Evolutionary conservation across 2,329 filamentous ascomycete species (phyloP).

Genomic region (Camptophora hylomeconis): DNA sequence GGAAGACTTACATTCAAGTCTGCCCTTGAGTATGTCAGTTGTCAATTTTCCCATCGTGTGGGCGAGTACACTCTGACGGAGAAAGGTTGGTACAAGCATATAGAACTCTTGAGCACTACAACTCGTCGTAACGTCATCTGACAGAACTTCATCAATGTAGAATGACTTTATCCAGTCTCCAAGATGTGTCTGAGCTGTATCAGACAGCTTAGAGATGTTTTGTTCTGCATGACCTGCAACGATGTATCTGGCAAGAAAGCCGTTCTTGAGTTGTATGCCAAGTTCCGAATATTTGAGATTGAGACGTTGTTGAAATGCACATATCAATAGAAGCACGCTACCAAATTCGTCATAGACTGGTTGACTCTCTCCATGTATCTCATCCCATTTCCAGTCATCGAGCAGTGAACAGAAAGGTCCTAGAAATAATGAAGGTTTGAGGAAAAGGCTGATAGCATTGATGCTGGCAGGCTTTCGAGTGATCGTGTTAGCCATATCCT

Average conservation of each 20-base stretch:
- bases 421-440: conserved; percentile 42
- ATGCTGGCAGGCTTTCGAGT: conserved; percentile 42
- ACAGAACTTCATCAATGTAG: conserved; percentile 50
- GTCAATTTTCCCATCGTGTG: conserved; percentile 42
- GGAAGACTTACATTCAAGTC: conserved; percentile 43
- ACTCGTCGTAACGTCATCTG: conserved; percentile 50
- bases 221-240: conserved; percentile 32
- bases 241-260: conserved; percentile 44
- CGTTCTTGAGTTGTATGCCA: conserved; percentile 35
- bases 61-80: conserved; percentile 47
- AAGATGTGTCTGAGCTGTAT: conserved; percentile 44
- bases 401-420: conserved; percentile 44
- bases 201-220: conserved; percentile 37
- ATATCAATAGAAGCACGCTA: conserved; percentile 44
- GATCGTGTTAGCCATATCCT: conserved; percentile 45
- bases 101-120: conserved; percentile 55
- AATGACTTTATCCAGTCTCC: conserved; percentile 48
- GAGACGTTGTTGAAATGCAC: conserved; percentile 46
- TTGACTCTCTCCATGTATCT: conserved; percentile 51
- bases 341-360: conserved; percentile 55
- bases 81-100: conserved; percentile 47
- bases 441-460: conserved; percentile 48
- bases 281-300: conserved; percentile 39
- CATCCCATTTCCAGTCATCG: conserved; percentile 52
- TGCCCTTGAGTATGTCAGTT: conserved; percentile 46